A percentile compares a stretch with the other conserved stretches of the same genome.
Evolutionary conservation across 2,329 filamentous ascomycete genomes (phyloP).

Genomic region (Xylariales sp.): DNA sequence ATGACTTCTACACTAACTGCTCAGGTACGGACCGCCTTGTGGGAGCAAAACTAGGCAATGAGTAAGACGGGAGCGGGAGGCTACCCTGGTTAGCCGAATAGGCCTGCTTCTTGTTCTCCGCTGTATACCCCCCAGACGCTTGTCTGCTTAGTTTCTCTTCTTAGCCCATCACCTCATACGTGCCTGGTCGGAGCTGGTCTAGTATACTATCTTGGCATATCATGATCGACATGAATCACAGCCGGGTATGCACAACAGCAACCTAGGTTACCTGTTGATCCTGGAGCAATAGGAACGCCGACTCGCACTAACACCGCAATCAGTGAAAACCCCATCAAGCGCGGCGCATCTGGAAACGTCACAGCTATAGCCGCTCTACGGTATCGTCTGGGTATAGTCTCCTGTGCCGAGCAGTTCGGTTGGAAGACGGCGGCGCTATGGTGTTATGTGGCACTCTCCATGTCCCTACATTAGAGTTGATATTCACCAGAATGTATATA

Average conservation of each 20-base stretch:
- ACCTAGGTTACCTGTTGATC: not conserved
- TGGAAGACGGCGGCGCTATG: too few relatives aligned
- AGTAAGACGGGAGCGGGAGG: not conserved
- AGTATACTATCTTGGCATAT: not conserved
- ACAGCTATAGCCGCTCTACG: too few relatives aligned
- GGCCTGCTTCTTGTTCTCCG: not conserved
- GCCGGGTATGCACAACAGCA: not conserved
- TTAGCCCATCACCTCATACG: not conserved
- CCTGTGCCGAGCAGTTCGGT: too few relatives aligned
- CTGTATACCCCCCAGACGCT: not conserved
- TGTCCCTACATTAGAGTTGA: too few relatives aligned
- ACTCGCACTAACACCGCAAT: not conserved
- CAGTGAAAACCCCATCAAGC: too few relatives aligned
- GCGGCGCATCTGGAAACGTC: too few relatives aligned
- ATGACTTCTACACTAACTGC: not conserved
- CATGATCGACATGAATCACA: constrained; percentile 7
- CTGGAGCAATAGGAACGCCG: not conserved
- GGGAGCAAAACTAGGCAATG: not conserved
- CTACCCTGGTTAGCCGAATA: not conserved
- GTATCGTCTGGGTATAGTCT: too few relatives aligned
- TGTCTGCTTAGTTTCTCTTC: not conserved
- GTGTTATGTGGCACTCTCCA: too few relatives aligned
- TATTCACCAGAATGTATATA: too few relatives aligned
- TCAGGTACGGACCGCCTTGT: constrained; percentile 14
- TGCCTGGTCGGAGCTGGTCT: not conserved